These are phyloP conservation scores for Hapsidospora chrysogenum DNA, from an alignment of 495 filamentous ascomycete genomes.

Conservation along the genomic window DNA sequence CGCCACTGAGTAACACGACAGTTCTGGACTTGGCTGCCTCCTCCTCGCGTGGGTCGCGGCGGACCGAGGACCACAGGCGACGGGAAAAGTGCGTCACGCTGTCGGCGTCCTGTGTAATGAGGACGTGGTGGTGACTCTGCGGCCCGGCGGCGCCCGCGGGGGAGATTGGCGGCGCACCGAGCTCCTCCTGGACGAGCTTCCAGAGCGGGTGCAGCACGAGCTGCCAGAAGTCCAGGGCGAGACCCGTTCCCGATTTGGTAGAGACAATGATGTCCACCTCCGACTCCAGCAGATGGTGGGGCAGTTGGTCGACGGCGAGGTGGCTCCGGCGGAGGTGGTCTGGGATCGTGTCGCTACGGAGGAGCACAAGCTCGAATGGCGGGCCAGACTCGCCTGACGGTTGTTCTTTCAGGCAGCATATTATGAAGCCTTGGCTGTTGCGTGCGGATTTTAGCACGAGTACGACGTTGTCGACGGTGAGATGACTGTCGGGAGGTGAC, in stretches of 20 bases:
- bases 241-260: slow-evolving; percentile 49
- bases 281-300: slow-evolving; percentile 14
- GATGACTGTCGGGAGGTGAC: no score
- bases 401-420: slow-evolving; percentile 18
- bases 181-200: slow-evolving; percentile 17
- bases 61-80: slow-evolving; percentile 22
- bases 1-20: slow-evolving; percentile 66
- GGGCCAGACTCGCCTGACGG: slow-evolving; percentile 4
- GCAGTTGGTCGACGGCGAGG: slow-evolving; percentile 12
- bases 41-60: slow-evolving; percentile 25
- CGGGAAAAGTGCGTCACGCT: slow-evolving; percentile 45
- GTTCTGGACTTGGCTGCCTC: slow-evolving; percentile 15
- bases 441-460: neutral
- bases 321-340: slow-evolving; percentile 12
- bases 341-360: slow-evolving; percentile 11
- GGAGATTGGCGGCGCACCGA: slow-evolving; percentile 3
- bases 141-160: neutral
- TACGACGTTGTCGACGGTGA: no score
- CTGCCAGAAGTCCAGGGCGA: slow-evolving; percentile 38
- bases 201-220: slow-evolving; percentile 42
- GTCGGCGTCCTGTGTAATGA: slow-evolving; percentile 41
- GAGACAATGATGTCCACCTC: slow-evolving; percentile 55
- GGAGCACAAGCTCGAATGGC: slow-evolving; percentile 13
- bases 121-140: slow-evolving; percentile 18
- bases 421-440: slow-evolving; percentile 8